These are phyloP conservation scores for Teratosphaeria destructans DNA, from an alignment of 2,329 filamentous ascomycete species.

Conservation along the genomic window DNA sequence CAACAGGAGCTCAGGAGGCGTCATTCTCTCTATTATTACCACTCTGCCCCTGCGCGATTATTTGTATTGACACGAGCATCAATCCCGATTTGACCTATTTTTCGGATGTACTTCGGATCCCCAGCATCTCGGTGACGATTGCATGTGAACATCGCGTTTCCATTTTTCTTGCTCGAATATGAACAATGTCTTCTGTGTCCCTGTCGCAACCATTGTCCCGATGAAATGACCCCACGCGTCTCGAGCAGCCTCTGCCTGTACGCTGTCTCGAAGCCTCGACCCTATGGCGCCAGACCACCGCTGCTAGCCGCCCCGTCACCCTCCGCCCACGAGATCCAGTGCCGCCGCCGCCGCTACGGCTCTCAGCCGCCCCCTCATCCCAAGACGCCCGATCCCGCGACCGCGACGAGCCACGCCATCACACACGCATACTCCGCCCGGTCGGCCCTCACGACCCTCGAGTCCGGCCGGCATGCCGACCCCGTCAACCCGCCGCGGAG, in stretches of 20 bases:
- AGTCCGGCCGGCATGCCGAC: constrained; percentile 32
- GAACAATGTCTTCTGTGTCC: background rate
- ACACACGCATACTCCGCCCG: constrained; percentile 2
- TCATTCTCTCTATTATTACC: background rate
- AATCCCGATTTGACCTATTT: background rate
- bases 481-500: constrained; percentile 59
- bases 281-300: constrained; percentile 4
- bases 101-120: background rate
- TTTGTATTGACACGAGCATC: background rate
- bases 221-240: constrained; percentile 28
- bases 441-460: constrained; percentile 3
- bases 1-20: background rate
- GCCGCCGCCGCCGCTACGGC: constrained; percentile 5
- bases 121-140: background rate
- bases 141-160: constrained; percentile 1
- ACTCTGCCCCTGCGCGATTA: background rate
- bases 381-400: background rate
- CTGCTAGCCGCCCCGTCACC: background rate
- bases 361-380: background rate
- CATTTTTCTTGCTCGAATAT: background rate
- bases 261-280: constrained; percentile 17
- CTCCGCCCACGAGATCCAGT: background rate
- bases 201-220: background rate
- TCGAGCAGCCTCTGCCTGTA: constrained; percentile 19
- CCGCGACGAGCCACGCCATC: background rate